Percentiles rank a stretch among this genome's conserved stretches.
Conservation (phyloP, 495 filamentous ascomycete species). For the Lasiosphaeris hirsuta region DNA sequence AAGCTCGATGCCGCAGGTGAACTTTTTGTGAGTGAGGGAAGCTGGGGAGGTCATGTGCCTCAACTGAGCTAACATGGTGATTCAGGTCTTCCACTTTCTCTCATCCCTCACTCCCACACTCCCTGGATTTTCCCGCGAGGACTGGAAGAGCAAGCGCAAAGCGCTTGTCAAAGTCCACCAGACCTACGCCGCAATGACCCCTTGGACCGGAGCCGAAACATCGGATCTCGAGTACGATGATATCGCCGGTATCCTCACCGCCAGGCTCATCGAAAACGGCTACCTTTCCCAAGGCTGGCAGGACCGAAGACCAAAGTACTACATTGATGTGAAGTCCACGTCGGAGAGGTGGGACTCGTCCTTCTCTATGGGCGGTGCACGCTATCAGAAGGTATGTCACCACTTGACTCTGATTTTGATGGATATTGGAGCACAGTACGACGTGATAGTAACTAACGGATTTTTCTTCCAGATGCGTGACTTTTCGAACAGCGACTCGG, state of each 20-base stretch:
- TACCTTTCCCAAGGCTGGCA: conserved; percentile 20
- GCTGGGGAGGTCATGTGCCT: too few species aligned
- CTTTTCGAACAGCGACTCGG: conserved; percentile 4
- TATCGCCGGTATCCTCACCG: conserved; percentile 29
- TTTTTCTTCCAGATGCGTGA: conserved; percentile 23
- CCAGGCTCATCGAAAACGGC: conserved; percentile 28
- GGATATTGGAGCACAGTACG: too few species aligned
- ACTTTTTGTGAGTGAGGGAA: conserved; percentile 3
- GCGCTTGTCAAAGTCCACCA: conserved; percentile 30
- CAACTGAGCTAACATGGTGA: not conserved
- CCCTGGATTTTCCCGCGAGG: conserved; percentile 24
- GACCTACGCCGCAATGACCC: conserved; percentile 31
- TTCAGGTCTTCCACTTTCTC: conserved; percentile 15
- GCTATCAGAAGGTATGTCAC: conserved; percentile 35
- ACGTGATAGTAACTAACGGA: too few species aligned
- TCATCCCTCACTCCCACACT: conserved; percentile 16
- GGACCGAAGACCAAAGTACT: conserved; percentile 30
- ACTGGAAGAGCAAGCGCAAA: conserved; percentile 44
- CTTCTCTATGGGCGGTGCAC: conserved; percentile 40
- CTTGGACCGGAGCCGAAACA: conserved; percentile 35
- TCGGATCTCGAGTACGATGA: conserved; percentile 41
- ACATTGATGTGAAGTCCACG: conserved; percentile 46
- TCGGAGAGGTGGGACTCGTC: conserved; percentile 28
- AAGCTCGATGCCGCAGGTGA: conserved; percentile 2
- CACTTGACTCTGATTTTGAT: not conserved